Base-by-base conservation (phyloP, 108 stramenopile genomes). In the Phaeodactylum tricornutum region DNA sequence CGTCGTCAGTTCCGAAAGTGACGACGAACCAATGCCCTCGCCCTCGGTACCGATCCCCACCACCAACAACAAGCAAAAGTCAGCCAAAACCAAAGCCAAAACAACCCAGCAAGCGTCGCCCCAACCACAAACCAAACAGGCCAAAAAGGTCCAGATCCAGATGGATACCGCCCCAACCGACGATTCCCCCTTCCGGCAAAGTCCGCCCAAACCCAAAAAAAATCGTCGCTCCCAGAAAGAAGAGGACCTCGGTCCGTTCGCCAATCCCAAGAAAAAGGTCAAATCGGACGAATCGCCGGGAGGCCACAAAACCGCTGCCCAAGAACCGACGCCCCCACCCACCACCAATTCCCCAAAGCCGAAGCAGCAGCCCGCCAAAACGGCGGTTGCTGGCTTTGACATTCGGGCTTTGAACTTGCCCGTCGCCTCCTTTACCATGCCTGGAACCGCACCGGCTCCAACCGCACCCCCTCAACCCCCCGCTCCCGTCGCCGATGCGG, bases 1-100 rank as follows among this genome's bases (percentile, higher is more conserved):
- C 43, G 75, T 79, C 26, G 41, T 73, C n/a, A 88, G 87, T 38
- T 79, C 79, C 8, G 85, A 87, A 28, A 87, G 85, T 37, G 26
- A 26, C 32, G 79, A 75, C 11, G 75, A 42, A 4, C n/a, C n/a
- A n/a, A n/a, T n/a, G n/a, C n/a, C n/a, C n/a, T n/a, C n/a, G n/a
- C n/a, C n/a, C n/a, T n/a, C n/a, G n/a, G n/a, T n/a, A n/a, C n/a
- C n/a, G n/a, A n/a, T n/a, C n/a, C n/a, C n/a, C n/a, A n/a, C n/a
- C n/a, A n/a, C n/a, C n/a, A n/a, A n/a, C n/a, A 69, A 74, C 38
- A 71, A 57, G 30, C n/a, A 55, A 30, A 48, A 34, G 30, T 22
- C 16, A 3, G 24, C 6, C 19, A 59, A 38, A 35, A n/a, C 26
- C 11, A 16, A 55, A 57, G 25, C 22, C 19, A 54, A 31, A 34